Evolutionary conservation across 768 basidiomycete species (phyloP).

Genomic region (Lactarius quietus): DNA sequence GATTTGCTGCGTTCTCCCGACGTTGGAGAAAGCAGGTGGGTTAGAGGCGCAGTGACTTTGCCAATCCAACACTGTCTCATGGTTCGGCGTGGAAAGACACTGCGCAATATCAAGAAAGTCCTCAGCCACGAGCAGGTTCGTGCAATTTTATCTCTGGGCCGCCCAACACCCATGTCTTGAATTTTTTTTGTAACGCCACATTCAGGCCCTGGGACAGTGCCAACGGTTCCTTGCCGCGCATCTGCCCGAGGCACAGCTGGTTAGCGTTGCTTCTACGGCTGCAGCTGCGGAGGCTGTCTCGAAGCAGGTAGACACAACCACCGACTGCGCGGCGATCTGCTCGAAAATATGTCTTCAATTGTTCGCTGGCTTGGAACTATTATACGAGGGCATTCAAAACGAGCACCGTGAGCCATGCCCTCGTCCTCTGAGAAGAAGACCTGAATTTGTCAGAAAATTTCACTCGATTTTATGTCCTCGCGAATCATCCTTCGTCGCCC

Average conservation of each 20-base stretch:
- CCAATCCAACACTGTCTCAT: slow-evolving; percentile 68
- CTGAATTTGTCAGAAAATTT: slow-evolving; percentile 47
- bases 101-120: slow-evolving; percentile 53
- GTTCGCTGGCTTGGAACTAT: slow-evolving; percentile 58
- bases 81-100: slow-evolving; percentile 52
- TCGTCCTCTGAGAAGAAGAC: neutral
- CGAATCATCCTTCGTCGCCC: slow-evolving; percentile 34
- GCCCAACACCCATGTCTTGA: too few species aligned
- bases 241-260: slow-evolving; percentile 49
- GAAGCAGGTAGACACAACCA: slow-evolving; percentile 38
- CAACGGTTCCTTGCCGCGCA: slow-evolving; percentile 51
- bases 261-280: slow-evolving; percentile 70
- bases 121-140: slow-evolving; percentile 79
- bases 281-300: slow-evolving; percentile 54
- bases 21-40: slow-evolving; percentile 43
- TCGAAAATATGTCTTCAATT: slow-evolving; percentile 59
- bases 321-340: slow-evolving; percentile 67
- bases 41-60: slow-evolving; percentile 58
- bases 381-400: slow-evolving; percentile 64
- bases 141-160: slow-evolving; percentile 17
- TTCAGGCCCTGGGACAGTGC: slow-evolving; percentile 77
- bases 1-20: slow-evolving; percentile 49
- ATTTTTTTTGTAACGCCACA: neutral
- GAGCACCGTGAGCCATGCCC: slow-evolving; percentile 39
- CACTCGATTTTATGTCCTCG: slow-evolving; percentile 66